Base-by-base conservation (phyloP, 1,284 basidiomycete genomes). In the Malassezia psittaci region DNA sequence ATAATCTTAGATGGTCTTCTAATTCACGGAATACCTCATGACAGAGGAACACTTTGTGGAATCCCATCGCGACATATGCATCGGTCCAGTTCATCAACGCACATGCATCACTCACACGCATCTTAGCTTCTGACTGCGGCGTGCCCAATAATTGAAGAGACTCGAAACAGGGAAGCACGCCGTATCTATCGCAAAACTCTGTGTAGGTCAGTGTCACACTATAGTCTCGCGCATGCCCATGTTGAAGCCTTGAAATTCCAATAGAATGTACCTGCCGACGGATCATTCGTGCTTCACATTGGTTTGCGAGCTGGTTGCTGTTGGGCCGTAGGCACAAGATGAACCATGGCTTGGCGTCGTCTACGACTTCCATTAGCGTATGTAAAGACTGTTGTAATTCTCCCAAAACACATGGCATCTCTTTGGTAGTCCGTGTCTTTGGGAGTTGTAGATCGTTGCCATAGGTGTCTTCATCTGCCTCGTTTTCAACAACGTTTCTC, bases 301-400 rank as follows among this genome's bases (percentile, higher is more conserved):
- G 90, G 71, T 90, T 89, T 32, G 90, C 88, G 16, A 96, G 78
- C 74, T 94, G 90, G 16, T 87, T 86, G 77, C 96, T 90, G 72
- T 96, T 96, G 10, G 90, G 90, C 66, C 88, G 90, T 62, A 96
- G 76, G 70, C 89, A 94, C 76, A 94, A 87, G 5, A 94, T 81
- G 68, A 85, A 87, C 91, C 91, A 96, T 1, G 84, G 79, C 77
- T 94, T 88, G 12, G 88, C 86, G 64, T 94, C 90, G 53, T 87
- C 84, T 18, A 96, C 79, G 0, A 89, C 91, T 62, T 88, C 83
- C 65, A 96, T 87, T 5, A 96, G 80, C 0, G 84, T 85, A 66
- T 88, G 85, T 34, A 96, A 77, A 1, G 90, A 87, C 0, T 82
- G 77, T 61, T 83, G 82, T 79, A 94, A 90, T 75, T 90, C 87